Base-by-base conservation (phyloP, 2,329 filamentous ascomycete species). In the Cordyceps pruinosa region DNA sequence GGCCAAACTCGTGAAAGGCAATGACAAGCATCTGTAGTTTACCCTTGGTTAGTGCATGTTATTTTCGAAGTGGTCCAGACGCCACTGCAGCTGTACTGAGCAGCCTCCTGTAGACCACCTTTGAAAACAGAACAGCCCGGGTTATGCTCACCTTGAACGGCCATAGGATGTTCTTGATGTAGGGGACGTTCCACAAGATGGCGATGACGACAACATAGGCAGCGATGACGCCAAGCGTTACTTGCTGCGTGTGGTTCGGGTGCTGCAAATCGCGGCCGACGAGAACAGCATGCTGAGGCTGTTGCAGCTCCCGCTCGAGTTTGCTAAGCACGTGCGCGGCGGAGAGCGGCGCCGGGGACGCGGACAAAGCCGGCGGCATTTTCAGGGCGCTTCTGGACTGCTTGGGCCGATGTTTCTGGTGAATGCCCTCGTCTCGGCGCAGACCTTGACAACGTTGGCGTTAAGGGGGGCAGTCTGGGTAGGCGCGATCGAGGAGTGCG, bases 1-100 rank as follows among this genome's bases (percentile, higher is more conserved):
- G 88, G 13, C 86, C 83, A 66, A 91, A 85, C 63, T 92, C 88
- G 72, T 92, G 88, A 70, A 91, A 92, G 37, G 88, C 88, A 61
- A 92, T 91, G 52, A 89, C 87, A 21, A 92, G 79, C 88, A 91
- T 90, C 85, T 88, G 58, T 7, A 41, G 25, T 8, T 25, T n/a
- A 13, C 3, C 10, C 4, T 10, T 2, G 4, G 46, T 57, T 51
- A 57, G 55, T 26, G 1, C 10, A 42, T 37, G 21, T 2, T 32
- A 13, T 17, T 35, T 45, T 15, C 17, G 28, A 2, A n/a, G n/a
- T 13, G 10, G 8, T 13, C 9, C 4, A 8, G 10, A 13, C n/a
- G n/a, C n/a, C n/a, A n/a, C n/a, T 25, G 15, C 21, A 4, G 21
- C 32, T 37, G 25, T 10, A n/a, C n/a, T n/a, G n/a, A n/a, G n/a